Evolutionary conservation across 1,284 basidiomycete species (phyloP).

Genomic region (Porogramme epimiltina): DNA sequence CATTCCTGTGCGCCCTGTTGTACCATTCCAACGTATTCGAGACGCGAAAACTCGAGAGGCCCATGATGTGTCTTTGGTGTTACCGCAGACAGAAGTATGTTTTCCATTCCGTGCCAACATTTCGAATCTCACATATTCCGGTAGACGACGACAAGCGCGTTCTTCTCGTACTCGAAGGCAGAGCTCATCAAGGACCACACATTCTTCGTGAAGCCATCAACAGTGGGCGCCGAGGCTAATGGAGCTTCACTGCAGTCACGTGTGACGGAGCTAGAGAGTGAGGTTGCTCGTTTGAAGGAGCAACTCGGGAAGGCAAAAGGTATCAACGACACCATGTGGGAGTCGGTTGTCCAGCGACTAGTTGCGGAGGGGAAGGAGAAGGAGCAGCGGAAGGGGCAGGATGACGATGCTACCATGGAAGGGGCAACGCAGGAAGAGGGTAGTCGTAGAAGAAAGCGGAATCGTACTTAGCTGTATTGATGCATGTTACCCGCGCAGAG

Average conservation of each 20-base stretch:
- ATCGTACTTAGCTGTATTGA: constrained; percentile 18
- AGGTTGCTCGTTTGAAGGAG: constrained; percentile 63
- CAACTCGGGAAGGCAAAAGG: constrained; percentile 81
- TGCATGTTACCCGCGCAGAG: no score
- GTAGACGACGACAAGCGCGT: constrained; percentile 22
- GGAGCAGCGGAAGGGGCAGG: constrained; percentile 5
- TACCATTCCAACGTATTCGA: constrained; percentile 70
- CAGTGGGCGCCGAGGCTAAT: constrained; percentile 31
- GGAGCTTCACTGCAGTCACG: constrained; percentile 50
- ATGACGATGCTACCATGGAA: constrained; percentile 3
- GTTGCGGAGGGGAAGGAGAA: constrained; percentile 42
- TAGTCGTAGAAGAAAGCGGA: constrained; percentile 24
- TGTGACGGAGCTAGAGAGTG: constrained; percentile 71
- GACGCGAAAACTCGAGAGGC: constrained; percentile 65
- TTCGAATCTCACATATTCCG: constrained; percentile 18
- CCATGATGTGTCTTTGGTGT: constrained; percentile 66
- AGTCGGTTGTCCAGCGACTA: constrained; percentile 69
- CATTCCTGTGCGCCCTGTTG: constrained; percentile 66
- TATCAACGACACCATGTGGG: constrained; percentile 91
- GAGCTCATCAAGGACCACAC: constrained; percentile 64
- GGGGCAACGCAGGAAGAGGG: constrained; percentile 10
- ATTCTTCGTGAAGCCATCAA: constrained; percentile 53
- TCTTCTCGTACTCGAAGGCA: constrained; percentile 44
- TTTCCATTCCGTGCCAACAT: constrained; percentile 14
- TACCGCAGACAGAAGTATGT: constrained; percentile 50